Conservation (phyloP, 345 rosid genomes). For the Noccaea bulbosa region DNA sequence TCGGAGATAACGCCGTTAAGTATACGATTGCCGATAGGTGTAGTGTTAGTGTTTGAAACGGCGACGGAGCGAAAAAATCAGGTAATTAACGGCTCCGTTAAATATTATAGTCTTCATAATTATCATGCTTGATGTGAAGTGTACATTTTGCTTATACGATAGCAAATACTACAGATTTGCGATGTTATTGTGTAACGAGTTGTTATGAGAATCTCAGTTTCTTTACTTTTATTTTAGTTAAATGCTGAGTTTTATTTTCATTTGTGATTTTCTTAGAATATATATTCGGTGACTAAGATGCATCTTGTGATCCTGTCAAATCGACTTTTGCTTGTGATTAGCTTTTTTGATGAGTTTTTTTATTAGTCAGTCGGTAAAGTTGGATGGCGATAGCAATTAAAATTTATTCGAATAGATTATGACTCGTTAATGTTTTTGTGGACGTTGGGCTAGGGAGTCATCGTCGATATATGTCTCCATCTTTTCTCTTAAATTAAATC, state of each 20-base stretch:
- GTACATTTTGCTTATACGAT: constrained; percentile 41
- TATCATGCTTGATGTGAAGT: constrained; percentile 30
- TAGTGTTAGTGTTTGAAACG: constrained; percentile 66
- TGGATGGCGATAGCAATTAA: constrained; percentile 31
- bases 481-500: constrained; percentile 2
- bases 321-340: constrained; percentile 17
- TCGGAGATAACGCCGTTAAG: constrained; percentile 74
- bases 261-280: constrained; percentile 4
- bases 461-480: constrained; percentile 33
- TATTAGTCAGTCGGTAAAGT: constrained; percentile 23
- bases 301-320: constrained; percentile 31
- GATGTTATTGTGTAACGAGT: constrained; percentile 24
- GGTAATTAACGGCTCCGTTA: constrained; percentile 13
- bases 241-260: constrained; percentile 8
- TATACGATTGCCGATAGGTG: constrained; percentile 58
- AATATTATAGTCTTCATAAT: constrained; percentile 15
- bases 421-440: constrained; percentile 38
- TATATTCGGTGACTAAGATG: constrained; percentile 26
- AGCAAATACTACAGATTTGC: constrained; percentile 39
- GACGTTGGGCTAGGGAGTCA: constrained; percentile 35
- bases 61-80: constrained; percentile 6
- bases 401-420: constrained; percentile 24
- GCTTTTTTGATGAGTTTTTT: constrained; percentile 26
- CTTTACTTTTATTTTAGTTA: constrained; percentile 15
- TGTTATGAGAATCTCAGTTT: constrained; percentile 24